Percentiles rank a stretch among this genome's conserved stretches.
Evolutionary conservation across 495 filamentous ascomycete species (phyloP).

Genomic region (Glonium stellatum): DNA sequence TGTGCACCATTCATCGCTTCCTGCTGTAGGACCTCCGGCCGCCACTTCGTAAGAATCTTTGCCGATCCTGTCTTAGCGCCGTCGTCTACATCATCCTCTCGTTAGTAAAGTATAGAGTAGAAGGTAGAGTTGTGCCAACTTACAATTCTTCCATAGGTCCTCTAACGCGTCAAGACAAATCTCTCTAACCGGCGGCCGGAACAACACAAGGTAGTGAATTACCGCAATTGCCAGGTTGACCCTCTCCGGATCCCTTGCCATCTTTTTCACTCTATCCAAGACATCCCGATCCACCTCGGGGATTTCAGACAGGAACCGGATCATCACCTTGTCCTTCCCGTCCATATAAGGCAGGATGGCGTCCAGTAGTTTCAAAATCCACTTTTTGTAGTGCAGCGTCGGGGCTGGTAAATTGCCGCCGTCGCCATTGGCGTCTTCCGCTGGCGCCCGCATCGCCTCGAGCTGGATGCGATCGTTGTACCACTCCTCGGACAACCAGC

Average conservation of each 20-base stretch:
- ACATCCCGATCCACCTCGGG: constrained; percentile 67
- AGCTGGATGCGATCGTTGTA: constrained; percentile 75
- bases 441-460: neutral
- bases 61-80: constrained; percentile 40
- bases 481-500: constrained; percentile 97
- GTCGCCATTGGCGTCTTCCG: constrained; percentile 10
- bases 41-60: constrained; percentile 46
- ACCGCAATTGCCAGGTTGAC: constrained; percentile 47
- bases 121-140: constrained; percentile 30
- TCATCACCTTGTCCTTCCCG: constrained; percentile 76
- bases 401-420: constrained; percentile 38
- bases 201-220: constrained; percentile 70
- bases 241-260: constrained; percentile 84
- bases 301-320: constrained; percentile 85
- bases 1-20: constrained; percentile 7
- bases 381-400: constrained; percentile 65
- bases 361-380: constrained; percentile 73
- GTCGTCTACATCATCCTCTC: constrained; percentile 33
- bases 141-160: constrained; percentile 78
- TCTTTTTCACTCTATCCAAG: constrained; percentile 63
- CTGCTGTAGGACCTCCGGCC: constrained; percentile 40
- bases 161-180: constrained; percentile 75
- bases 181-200: constrained; percentile 74
- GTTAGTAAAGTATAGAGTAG: constrained; percentile 7
- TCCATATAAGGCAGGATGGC: constrained; percentile 84